These are phyloP conservation scores for Kuraishia cidri DNA, from an alignment of 805 yeast species.

Conservation along the genomic window DNA sequence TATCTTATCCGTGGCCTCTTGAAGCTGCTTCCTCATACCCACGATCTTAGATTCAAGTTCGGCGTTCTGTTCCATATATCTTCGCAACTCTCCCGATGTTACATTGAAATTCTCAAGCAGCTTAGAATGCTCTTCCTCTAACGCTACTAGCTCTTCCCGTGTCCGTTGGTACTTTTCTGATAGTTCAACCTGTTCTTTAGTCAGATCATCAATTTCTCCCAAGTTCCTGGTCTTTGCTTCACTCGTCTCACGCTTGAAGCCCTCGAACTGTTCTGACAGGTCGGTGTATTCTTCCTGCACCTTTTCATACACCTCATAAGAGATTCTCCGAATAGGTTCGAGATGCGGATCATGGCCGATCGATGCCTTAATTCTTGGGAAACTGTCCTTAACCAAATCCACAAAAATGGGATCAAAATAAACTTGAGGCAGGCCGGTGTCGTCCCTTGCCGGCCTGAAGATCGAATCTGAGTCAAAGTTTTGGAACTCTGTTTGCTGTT, in stretches of 20 bases:
- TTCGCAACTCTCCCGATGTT: too few species aligned
- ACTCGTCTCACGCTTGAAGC: slow-evolving; percentile 10
- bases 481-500: slow-evolving; percentile 45
- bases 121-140: slow-evolving; percentile 16
- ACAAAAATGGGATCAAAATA: slow-evolving; percentile 63
- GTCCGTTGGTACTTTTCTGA: slow-evolving; percentile 6
- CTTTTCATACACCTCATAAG: slow-evolving; percentile 50
- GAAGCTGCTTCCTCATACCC: slow-evolving; percentile 8
- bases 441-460: slow-evolving; percentile 50
- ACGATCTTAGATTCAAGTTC: slow-evolving; percentile 25
- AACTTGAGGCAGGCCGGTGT: slow-evolving; percentile 82
- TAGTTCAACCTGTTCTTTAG: slow-evolving; percentile 21
- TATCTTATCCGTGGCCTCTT: slow-evolving; percentile 11
- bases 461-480: slow-evolving; percentile 45
- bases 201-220: slow-evolving; percentile 12
- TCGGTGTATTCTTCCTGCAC: slow-evolving; percentile 24
- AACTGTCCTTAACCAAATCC: slow-evolving; percentile 59
- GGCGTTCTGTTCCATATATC: too few species aligned
- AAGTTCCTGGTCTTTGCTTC: slow-evolving; percentile 9
- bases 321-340: slow-evolving; percentile 61
- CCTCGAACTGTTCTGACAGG: slow-evolving; percentile 8
- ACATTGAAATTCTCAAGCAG: slow-evolving; percentile 10
- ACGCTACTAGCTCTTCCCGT: slow-evolving; percentile 10
- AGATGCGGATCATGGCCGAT: slow-evolving; percentile 64
- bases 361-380: slow-evolving; percentile 56